phyloP scores from a whole-genome alignment of 345 rosid genomes.

The Aegle marmelos region DNA sequence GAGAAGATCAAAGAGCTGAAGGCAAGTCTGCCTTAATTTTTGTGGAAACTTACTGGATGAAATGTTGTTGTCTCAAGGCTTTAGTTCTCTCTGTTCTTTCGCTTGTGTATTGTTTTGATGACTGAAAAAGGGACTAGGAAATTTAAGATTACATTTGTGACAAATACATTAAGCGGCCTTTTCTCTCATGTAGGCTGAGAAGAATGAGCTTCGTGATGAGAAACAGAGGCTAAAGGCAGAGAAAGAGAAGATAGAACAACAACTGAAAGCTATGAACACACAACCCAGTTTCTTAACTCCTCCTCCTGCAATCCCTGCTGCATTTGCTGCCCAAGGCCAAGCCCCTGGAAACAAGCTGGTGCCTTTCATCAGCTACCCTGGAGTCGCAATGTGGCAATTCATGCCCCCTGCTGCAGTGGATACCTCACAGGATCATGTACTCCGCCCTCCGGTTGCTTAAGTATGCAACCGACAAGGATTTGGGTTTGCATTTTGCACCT shows the following conservation, averaged over 20 bases:
- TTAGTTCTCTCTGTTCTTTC: not conserved
- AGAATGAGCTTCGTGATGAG: constrained; percentile 78
- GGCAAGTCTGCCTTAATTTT: constrained; percentile 28
- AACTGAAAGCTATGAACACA: constrained; percentile 54
- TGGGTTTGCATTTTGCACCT: constrained; percentile 40
- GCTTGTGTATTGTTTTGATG: not conserved
- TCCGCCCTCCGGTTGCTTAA: constrained; percentile 89
- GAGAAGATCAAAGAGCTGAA: constrained; percentile 78
- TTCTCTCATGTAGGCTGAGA: constrained; percentile 55
- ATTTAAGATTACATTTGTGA: not conserved
- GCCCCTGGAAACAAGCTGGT: constrained; percentile 86
- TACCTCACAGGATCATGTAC: constrained; percentile 96
- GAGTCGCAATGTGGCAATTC: constrained; percentile 99
- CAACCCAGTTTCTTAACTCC: constrained; percentile 67
- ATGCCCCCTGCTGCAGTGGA: constrained; percentile 95
- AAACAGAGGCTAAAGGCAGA: constrained; percentile 61
- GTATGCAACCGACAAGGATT: constrained; percentile 14
- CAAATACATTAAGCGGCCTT: not conserved
- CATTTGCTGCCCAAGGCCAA: constrained; percentile 77
- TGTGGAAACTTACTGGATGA: not conserved
- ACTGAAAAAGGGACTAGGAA: not conserved
- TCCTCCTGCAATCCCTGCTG: constrained; percentile 58
- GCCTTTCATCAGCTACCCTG: constrained; percentile 87
- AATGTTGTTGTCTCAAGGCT: not conserved
- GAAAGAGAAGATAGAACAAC: constrained; percentile 71